These are phyloP conservation scores for Xylaria longipes DNA, from an alignment of 495 filamentous ascomycete species.

Conservation along the genomic window DNA sequence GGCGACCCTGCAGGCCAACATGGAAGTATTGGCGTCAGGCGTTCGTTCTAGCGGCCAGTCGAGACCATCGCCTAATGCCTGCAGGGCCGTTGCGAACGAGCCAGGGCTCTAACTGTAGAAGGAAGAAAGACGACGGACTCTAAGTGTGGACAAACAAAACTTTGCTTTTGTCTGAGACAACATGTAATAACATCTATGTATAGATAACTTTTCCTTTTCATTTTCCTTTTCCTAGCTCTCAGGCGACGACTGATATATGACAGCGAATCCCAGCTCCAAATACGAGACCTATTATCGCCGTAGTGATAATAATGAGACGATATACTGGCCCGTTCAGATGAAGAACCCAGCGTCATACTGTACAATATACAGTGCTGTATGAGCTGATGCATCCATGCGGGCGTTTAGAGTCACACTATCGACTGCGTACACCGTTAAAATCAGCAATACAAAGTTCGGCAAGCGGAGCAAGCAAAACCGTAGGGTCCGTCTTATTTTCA, in stretches of 20 bases:
- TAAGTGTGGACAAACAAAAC: neutral
- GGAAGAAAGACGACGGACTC: neutral
- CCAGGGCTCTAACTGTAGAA: neutral
- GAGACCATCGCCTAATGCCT: conserved; percentile 1
- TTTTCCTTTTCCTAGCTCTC: neutral
- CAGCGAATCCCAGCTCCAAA: neutral
- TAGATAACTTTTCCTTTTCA: too few relatives aligned
- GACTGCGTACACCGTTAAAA: conserved; percentile 2
- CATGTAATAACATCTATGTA: too few relatives aligned
- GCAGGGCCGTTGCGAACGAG: neutral
- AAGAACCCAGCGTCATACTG: neutral
- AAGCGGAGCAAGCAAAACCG: neutral
- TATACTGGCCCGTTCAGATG: neutral
- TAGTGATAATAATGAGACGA: neutral
- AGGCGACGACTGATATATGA: neutral
- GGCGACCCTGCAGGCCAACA: conserved; percentile 2
- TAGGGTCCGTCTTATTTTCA: neutral
- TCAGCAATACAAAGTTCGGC: neutral
- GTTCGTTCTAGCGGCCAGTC: conserved; percentile 16
- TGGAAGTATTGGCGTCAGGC: conserved; percentile 9
- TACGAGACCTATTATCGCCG: neutral
- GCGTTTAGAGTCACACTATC: conserved; percentile 5
- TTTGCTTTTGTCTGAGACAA: neutral
- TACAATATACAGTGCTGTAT: neutral
- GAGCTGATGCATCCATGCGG: conserved; percentile 3